These are phyloP conservation scores for Lyophyllum semitale DNA, from an alignment of 768 basidiomycete genomes.

Conservation along the genomic window DNA sequence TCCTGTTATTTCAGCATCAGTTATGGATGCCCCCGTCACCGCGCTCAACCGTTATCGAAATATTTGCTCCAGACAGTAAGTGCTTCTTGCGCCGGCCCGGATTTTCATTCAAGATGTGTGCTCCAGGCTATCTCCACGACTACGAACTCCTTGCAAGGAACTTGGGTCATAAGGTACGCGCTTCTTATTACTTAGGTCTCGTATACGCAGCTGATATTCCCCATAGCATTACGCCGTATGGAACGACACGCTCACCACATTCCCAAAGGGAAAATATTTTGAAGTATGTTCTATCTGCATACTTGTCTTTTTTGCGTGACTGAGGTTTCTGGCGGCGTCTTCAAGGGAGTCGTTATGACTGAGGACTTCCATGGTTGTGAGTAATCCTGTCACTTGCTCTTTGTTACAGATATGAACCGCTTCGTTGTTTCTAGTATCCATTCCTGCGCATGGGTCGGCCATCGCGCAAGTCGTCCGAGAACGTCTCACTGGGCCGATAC, in stretches of 20 bases:
- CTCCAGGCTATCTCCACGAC: constrained; percentile 39
- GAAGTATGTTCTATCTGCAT: constrained; percentile 17
- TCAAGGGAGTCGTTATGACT: constrained; percentile 9
- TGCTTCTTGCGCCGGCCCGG: not conserved
- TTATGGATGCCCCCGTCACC: constrained; percentile 70
- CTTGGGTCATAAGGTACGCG: constrained; percentile 38
- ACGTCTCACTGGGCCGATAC: constrained; percentile 2
- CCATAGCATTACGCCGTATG: constrained; percentile 63
- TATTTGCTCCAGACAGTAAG: constrained; percentile 59
- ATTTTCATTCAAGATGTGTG: not conserved
- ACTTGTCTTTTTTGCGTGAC: not conserved
- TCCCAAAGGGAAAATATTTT: constrained; percentile 28
- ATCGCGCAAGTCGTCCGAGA: constrained; percentile 13
- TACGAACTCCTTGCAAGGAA: constrained; percentile 48
- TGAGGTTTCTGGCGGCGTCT: not conserved
- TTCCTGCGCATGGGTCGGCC: constrained; percentile 11
- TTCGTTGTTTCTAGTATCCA: constrained; percentile 3
- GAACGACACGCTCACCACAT: constrained; percentile 61
- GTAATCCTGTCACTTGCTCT: not conserved
- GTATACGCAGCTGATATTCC: not conserved
- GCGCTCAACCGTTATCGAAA: constrained; percentile 67
- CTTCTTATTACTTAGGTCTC: not conserved
- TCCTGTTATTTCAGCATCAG: constrained; percentile 39
- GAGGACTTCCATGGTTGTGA: constrained; percentile 14
- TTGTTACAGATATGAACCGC: not conserved